phyloP scores from a whole-genome alignment of 805 yeast species.

The Isabelozyma gotoi region DNA sequence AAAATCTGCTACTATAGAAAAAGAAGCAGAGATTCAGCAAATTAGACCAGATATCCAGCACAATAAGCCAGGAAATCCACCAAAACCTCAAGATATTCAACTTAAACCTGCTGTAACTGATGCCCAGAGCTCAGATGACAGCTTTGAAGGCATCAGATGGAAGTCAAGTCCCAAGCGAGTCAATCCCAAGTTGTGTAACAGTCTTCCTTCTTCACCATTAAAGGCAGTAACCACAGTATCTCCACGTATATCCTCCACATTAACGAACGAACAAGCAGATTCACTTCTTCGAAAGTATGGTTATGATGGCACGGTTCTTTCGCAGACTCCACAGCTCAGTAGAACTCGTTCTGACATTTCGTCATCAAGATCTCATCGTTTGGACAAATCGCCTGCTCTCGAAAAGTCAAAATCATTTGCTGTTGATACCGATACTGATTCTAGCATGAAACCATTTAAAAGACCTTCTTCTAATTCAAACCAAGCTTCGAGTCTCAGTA shows the following conservation, averaged over 20 bases:
- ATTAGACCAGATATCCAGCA: too few species aligned
- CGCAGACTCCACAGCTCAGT: constrained; percentile 34
- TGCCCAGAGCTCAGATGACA: constrained; percentile 41
- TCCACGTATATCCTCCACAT: constrained; percentile 12
- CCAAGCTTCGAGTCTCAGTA: constrained; percentile 10
- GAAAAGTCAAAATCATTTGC: constrained; percentile 39
- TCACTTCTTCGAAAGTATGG: constrained; percentile 45
- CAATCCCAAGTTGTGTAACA: constrained; percentile 6
- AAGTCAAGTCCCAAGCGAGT: constrained; percentile 34
- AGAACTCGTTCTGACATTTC: constrained; percentile 33
- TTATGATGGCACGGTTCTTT: constrained; percentile 26
- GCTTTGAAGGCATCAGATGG: constrained; percentile 44
- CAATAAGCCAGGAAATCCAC: too few species aligned
- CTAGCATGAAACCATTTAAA: constrained; percentile 1
- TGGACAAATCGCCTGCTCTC: constrained; percentile 30
- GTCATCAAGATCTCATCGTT: constrained; percentile 14
- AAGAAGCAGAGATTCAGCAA: background rate
- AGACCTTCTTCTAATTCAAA: background rate
- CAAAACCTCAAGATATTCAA: too few species aligned
- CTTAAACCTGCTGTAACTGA: too few species aligned
- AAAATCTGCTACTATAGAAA: background rate
- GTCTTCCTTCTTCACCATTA: constrained; percentile 43
- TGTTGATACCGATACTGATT: constrained; percentile 2
- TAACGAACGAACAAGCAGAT: constrained; percentile 32
- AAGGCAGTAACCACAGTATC: constrained; percentile 16